Percentiles rank a stretch among this genome's conserved stretches.
Evolutionary conservation across 495 filamentous ascomycete species (phyloP).

Genomic region (Annulohypoxylon bovei): DNA sequence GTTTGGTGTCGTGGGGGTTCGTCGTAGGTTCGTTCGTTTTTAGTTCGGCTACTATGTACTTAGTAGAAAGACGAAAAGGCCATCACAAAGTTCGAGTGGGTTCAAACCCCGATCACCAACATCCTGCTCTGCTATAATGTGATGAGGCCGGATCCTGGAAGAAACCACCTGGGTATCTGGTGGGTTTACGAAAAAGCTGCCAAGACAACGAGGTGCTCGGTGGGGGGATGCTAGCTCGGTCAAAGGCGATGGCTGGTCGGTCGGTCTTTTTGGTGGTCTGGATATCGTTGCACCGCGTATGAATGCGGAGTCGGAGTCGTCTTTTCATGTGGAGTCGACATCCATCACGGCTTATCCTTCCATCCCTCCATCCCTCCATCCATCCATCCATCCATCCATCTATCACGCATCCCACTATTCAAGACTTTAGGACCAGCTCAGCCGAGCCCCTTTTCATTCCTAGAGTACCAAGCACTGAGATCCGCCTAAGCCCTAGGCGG

Average conservation of each 20-base stretch:
- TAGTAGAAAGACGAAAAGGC: not conserved
- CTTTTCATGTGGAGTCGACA: constrained; percentile 29
- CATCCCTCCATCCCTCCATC: constrained; percentile 15
- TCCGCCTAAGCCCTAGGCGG: not conserved
- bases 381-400: not conserved
- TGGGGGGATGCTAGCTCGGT: constrained; percentile 30
- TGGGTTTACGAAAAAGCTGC: constrained; percentile 18
- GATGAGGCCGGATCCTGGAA: constrained; percentile 6
- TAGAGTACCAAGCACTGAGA: constrained; percentile 8
- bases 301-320: constrained; percentile 28
- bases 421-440: constrained; percentile 13
- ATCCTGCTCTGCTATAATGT: constrained; percentile 10
- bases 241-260: constrained; percentile 28
- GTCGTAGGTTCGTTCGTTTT: constrained; percentile 20
- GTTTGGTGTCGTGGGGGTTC: constrained; percentile 29
- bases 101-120: not conserved
- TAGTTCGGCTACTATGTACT: not conserved
- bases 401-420: not conserved
- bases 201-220: constrained; percentile 14
- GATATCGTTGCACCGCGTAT: constrained; percentile 31
- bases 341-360: constrained; percentile 19
- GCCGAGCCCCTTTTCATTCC: constrained; percentile 6
- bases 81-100: constrained; percentile 12
- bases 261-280: constrained; percentile 19
- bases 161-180: not conserved